phyloP scores from a whole-genome alignment of 1,139 yeast species.

The Lodderomyces metapsilosis region DNA sequence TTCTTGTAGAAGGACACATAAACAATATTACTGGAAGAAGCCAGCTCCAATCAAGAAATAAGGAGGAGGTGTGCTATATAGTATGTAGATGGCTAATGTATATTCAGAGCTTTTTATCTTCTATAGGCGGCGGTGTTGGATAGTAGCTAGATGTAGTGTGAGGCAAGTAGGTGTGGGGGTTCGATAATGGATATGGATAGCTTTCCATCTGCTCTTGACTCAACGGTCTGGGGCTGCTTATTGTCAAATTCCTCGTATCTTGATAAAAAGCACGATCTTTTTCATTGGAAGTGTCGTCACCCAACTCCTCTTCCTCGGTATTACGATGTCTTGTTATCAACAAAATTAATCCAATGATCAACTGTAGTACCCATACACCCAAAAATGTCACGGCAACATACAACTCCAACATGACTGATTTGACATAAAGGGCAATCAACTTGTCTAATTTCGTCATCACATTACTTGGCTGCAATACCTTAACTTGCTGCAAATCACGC shows the following conservation, averaged over 20 bases:
- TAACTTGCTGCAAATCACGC: constrained; percentile 9
- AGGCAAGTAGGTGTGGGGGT: constrained; percentile 4
- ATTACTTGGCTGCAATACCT: constrained; percentile 9
- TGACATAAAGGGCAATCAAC: constrained; percentile 28
- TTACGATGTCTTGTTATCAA: constrained; percentile 7
- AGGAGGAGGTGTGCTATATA: background rate
- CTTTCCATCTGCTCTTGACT: constrained; percentile 23
- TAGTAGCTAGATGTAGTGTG: constrained; percentile 10
- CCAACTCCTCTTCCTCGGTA: background rate
- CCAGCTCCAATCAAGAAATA: constrained; percentile 54
- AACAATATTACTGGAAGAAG: constrained; percentile 86
- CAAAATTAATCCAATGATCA: constrained; percentile 32
- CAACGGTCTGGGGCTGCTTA: constrained; percentile 33
- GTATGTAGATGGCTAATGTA: background rate
- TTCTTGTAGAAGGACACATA: constrained; percentile 89
- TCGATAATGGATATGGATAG: constrained; percentile 31
- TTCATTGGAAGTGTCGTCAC: background rate
- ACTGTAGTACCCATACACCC: constrained; percentile 48
- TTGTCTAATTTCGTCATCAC: constrained; percentile 16
- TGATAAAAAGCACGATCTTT: constrained; percentile 4
- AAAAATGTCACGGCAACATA: constrained; percentile 43
- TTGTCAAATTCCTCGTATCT: constrained; percentile 11
- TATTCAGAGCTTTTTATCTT: background rate
- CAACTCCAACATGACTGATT: constrained; percentile 43
- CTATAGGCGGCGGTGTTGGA: constrained; percentile 7